A percentile compares a stretch with the other conserved stretches of the same genome.
These are phyloP conservation scores for Halteria grandinella DNA, from an alignment of 73 alveolate genomes.

Conservation along the genomic window DNA sequence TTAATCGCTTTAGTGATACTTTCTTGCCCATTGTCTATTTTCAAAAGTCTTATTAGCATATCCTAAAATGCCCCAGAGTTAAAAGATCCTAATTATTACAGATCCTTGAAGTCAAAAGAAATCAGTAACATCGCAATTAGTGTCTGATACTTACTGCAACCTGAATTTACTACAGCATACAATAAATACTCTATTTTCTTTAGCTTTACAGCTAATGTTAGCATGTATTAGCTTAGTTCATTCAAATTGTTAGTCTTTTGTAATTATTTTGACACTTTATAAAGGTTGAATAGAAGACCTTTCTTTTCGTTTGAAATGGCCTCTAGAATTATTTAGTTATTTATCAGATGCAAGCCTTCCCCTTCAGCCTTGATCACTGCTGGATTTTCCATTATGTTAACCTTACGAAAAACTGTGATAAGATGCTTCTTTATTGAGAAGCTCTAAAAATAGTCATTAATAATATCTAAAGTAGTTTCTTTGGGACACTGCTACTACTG, in stretches of 20 bases:
- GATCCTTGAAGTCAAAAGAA: background rate
- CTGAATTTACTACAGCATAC: background rate
- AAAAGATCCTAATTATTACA: background rate
- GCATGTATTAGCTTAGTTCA: background rate
- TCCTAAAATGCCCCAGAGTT: background rate
- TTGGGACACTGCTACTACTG: conserved; percentile 72
- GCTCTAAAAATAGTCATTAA: conserved; percentile 67
- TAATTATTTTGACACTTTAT: background rate
- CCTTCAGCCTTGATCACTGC: background rate
- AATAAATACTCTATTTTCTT: background rate
- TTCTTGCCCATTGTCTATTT: no score
- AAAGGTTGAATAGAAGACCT: background rate
- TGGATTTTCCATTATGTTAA: background rate
- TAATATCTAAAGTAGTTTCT: conserved; percentile 69
- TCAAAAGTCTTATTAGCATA: background rate
- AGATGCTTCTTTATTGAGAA: conserved; percentile 49
- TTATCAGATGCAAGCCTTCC: background rate
- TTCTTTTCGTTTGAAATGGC: background rate
- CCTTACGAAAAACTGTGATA: background rate
- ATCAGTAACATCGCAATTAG: background rate
- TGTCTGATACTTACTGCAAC: background rate
- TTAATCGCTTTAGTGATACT: no score
- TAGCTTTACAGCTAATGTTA: background rate
- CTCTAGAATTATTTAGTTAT: background rate
- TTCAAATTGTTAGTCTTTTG: background rate